Base-by-base conservation (phyloP, 305 asterid genomes). In the Ajuga reptans region DNA sequence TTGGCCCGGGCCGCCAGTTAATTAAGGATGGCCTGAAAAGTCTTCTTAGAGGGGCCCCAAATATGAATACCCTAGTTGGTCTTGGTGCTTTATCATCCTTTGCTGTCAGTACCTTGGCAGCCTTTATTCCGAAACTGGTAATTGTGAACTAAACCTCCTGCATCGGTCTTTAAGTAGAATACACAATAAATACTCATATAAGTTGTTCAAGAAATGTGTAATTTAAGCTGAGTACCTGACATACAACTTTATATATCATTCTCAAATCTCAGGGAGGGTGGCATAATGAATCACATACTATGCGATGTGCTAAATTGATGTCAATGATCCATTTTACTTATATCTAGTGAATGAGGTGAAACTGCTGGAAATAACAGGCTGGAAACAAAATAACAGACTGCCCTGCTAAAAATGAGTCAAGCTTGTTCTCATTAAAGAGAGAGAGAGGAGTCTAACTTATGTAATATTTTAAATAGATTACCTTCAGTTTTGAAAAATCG, bases 71-170 rank as follows among this genome's bases (percentile, higher is more conserved):
- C 9, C 78, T 93, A 78, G 99, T 93, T 85, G 96, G 99, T 74
- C 97, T 93, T 78, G 99, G 98, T 81, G 99, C 97, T 71, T 60
- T 93, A 75, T 93, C 99, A 77, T 93, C 99, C 60, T 91, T 93
- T 87, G 81, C 92, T 72, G 99, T 93, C 81, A 93, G 99, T 80
- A 87, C 97, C 53, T 45, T 93, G 73, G 99, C 99, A 74, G 92
- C 96, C 55, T 76, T 89, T 34, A 53, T 89, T 66, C 99, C 99
- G 24, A 91, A 89, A 78, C 86, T 93, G 96, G 99, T 93, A 86
- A 50, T 66, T 72, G 45, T 68, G 61, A 46, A 39, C 71, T 60
- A 43, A 67, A 45, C 66, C 65, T 61, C 50, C 60, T 71, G 36
- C 33, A 24, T 54, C 17, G 56, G 9, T 43, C 71, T 65, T 52